Conservation (phyloP, 345 rosid genomes). For the Erysimum cheiranthoides region DNA sequence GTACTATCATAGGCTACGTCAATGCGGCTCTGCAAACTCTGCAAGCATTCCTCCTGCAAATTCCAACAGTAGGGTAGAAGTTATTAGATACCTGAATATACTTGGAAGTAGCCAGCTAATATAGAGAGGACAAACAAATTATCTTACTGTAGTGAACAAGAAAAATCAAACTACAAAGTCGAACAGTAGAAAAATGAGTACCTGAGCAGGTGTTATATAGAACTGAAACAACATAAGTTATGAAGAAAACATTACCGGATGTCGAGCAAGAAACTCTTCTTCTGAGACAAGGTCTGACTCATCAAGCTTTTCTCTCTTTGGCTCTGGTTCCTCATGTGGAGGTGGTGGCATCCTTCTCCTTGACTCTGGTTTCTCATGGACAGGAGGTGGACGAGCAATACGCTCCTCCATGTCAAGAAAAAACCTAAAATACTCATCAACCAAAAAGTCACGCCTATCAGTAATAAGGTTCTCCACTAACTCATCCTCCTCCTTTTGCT, state of each 20-base stretch:
- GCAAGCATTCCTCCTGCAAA: constrained; percentile 91
- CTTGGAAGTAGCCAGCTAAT: neutral
- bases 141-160: neutral
- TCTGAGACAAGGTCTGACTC: neutral
- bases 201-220: constrained; percentile 88
- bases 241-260: too few relatives aligned
- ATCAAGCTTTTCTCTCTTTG: neutral
- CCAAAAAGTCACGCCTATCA: constrained; percentile 5
- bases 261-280: neutral
- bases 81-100: neutral
- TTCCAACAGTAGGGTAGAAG: constrained; percentile 13
- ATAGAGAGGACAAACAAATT: neutral
- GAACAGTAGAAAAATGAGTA: constrained; percentile 32
- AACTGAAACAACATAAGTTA: too few relatives aligned
- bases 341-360: too few relatives aligned
- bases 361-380: too few relatives aligned
- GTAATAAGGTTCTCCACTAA: neutral
- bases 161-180: neutral
- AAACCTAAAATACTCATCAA: neutral
- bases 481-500: neutral
- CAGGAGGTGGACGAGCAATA: neutral
- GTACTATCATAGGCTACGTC: constrained; percentile 91
- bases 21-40: constrained; percentile 83
- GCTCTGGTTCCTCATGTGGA: neutral
- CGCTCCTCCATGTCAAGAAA: neutral